Evolutionary conservation across 345 rosid species (phyloP).

Genomic region (Orychophragmus violaceus): DNA sequence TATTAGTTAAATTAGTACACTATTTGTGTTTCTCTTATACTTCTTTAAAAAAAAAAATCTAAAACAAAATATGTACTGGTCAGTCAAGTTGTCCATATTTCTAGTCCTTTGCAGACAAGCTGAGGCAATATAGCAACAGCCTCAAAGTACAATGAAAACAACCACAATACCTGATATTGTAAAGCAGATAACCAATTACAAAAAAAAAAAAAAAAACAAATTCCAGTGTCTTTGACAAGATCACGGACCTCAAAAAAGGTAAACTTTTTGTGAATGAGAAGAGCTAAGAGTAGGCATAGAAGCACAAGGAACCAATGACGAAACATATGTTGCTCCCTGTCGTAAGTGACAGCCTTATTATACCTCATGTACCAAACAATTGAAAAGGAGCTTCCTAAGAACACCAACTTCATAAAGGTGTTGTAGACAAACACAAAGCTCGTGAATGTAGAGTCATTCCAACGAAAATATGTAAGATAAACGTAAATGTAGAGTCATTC

Average conservation of each 20-base stretch:
- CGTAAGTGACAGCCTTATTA: conserved; percentile 74
- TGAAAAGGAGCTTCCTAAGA: conserved; percentile 70
- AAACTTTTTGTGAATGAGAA: conserved; percentile 58
- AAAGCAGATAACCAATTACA: background rate
- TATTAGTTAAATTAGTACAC: no score
- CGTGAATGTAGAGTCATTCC: no score
- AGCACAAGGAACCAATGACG: conserved; percentile 55
- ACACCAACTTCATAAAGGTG: conserved; percentile 71
- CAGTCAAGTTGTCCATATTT: conserved; percentile 74
- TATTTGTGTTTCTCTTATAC: no score
- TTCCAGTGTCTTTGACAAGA: background rate
- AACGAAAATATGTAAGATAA: no score
- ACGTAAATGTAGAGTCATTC: no score
- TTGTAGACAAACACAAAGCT: conserved; percentile 62
- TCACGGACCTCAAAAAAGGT: conserved; percentile 57
- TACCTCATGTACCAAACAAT: conserved; percentile 80
- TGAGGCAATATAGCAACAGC: conserved; percentile 83
- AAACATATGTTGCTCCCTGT: conserved; percentile 68
- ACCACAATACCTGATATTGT: conserved; percentile 53
- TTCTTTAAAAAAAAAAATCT: no score
- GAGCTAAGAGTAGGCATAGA: conserved; percentile 68
- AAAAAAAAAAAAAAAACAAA: no score
- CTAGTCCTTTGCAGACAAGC: conserved; percentile 73
- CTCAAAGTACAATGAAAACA: conserved; percentile 67
- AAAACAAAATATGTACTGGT: conserved; percentile 65